Percentiles rank a stretch among this genome's conserved stretches.
phyloP scores from a whole-genome alignment of 1,284 basidiomycete genomes.

The Pseudomicrostroma phylloplanum region DNA sequence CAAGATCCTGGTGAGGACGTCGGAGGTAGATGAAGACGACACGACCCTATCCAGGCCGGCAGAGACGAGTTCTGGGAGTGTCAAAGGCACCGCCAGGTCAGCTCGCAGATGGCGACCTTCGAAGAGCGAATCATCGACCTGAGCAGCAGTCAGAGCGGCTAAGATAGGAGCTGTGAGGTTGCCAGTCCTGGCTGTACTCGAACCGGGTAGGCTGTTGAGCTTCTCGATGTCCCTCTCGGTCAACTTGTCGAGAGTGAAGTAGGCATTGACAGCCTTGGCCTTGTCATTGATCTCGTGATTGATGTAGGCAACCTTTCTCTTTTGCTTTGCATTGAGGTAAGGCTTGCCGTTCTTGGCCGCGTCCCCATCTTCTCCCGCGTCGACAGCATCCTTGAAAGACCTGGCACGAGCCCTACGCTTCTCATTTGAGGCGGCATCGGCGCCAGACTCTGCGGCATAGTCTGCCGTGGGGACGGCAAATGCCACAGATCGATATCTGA shows the following conservation, averaged over 20 bases:
- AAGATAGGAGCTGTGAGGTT: slow-evolving; percentile 56
- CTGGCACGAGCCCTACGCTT: slow-evolving; percentile 55
- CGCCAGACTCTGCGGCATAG: slow-evolving; percentile 37
- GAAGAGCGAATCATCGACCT: slow-evolving; percentile 68
- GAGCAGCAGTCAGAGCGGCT: slow-evolving; percentile 60
- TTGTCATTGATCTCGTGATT: slow-evolving; percentile 61
- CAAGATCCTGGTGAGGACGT: background rate
- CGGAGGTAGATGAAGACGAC: background rate
- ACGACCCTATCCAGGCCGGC: slow-evolving; percentile 38
- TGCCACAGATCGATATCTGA: slow-evolving; percentile 51
- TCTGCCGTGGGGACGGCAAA: slow-evolving; percentile 47
- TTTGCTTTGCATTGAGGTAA: slow-evolving; percentile 74
- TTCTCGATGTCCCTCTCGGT: background rate
- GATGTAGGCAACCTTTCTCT: slow-evolving; percentile 90
- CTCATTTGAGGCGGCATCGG: slow-evolving; percentile 42
- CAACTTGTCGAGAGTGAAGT: slow-evolving; percentile 34
- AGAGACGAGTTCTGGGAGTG: slow-evolving; percentile 29
- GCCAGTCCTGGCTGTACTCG: background rate
- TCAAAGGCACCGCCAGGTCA: slow-evolving; percentile 38
- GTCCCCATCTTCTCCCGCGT: slow-evolving; percentile 8
- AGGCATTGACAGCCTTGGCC: slow-evolving; percentile 43
- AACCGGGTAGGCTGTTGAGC: background rate
- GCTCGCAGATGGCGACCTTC: slow-evolving; percentile 57
- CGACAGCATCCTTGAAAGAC: slow-evolving; percentile 43
- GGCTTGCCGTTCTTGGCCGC: slow-evolving; percentile 31